Evolutionary conservation across 1,139 yeast genomes (phyloP), one percentile per base, ranked within the genome.

Genomic region (Kurtzmaniella quercitrusa): DNA sequence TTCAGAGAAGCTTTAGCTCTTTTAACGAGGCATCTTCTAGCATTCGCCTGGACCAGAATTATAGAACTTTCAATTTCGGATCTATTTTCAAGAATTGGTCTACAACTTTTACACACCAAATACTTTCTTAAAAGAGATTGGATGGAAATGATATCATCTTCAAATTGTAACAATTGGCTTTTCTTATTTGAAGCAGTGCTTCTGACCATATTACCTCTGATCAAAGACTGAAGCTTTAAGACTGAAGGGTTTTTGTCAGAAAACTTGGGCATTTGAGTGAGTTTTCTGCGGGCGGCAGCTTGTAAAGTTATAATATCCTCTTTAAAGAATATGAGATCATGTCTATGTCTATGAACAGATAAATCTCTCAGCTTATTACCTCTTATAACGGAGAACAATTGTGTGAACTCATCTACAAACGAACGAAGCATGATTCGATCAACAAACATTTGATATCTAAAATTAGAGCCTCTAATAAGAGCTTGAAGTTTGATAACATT

Each of bases 361-460:
- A 54, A 62, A 25, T 52, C 47, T 46, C 77, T 57, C 12, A 65
- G 52, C 43, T 56, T 46, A 47, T 68, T 62, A 2, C 78, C 79
- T 50, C 82, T 66, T 21, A 73, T 62, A 1, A 61, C 62, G 6
- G 79, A 64, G 38, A 58, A 51, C 27, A 73, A 60, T 10, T 46
- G 47, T 4, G 65, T 65, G 29, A 81, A 61, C 47, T 75, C 79
- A 17, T 73, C 77, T 3, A 68, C 66, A 50, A 74, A 77, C 2
- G 83, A 79, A 50, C 75, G 77, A 34, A 82, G 57, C 72, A 81
- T 75, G 48, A 81, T 79, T 46, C 70, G 74, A 52, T 77, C 76
- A 36, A 84, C 84, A 59, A 81, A 82, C 68, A 82, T 68, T 23
- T 65, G 65, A 58, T 82, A 85, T 41, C 94, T 71, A 48, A 79